Conservation (phyloP, 2,329 filamentous ascomycete species). For the Diatrype stigma region DNA sequence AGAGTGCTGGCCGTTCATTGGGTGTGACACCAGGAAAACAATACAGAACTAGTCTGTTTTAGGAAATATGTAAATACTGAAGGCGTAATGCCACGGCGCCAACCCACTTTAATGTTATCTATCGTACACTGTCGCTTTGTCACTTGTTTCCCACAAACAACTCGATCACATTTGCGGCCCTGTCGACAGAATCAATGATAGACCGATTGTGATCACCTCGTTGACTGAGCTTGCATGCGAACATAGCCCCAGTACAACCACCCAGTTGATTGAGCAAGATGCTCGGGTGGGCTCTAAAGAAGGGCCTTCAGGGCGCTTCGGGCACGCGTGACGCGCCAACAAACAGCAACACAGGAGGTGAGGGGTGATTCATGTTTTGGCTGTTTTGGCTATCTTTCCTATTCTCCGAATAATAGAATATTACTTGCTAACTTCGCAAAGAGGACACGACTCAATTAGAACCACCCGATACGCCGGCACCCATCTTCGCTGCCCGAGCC, state of each 20-base stretch:
- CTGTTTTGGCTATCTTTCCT: slow-evolving; percentile 7
- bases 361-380: neutral
- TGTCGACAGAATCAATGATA: neutral
- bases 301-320: slow-evolving; percentile 36
- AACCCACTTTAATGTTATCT: neutral
- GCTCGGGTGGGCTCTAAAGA: slow-evolving; percentile 58
- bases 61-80: slow-evolving; percentile 1
- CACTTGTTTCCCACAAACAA: neutral
- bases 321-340: slow-evolving; percentile 29
- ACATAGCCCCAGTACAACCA: neutral
- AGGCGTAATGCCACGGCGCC: too few species aligned
- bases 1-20: too few species aligned
- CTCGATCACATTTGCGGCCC: neutral
- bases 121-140: too few species aligned
- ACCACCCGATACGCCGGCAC: slow-evolving; percentile 60
- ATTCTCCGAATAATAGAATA: too few species aligned
- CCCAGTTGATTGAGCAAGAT: slow-evolving; percentile 30
- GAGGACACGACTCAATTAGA: slow-evolving; percentile 49
- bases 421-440: slow-evolving; percentile 14
- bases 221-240: neutral
- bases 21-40: neutral
- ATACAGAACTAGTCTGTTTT: neutral
- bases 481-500: slow-evolving; percentile 62
- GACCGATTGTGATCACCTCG: neutral
- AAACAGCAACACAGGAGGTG: slow-evolving; percentile 20